Base-by-base conservation (phyloP, 305 asterid genomes). In the Fraxinus albicans region DNA sequence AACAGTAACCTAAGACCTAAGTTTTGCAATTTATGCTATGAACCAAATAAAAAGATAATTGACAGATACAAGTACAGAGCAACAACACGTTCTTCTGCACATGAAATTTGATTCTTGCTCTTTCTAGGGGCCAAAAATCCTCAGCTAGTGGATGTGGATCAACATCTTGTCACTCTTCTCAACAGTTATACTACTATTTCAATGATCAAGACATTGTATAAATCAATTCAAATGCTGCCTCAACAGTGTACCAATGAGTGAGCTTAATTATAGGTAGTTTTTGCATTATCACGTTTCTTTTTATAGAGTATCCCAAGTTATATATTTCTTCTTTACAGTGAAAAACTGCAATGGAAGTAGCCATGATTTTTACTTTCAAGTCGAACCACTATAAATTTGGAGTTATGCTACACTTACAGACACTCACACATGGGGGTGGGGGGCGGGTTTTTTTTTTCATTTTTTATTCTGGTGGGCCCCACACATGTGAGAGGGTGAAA, bases 31-130 rank as follows among this genome's bases (percentile, higher is more conserved):
- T 69, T 69, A 34, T 69, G 75, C 75, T 12, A 69, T 25, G 21
- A 27, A 27, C 19, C 38, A 69, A 27, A 69, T 47, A 47, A 47
- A 47, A 47, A 3, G 15, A 47, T 47, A 47, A 47, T 47, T 47
- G 58, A 47, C 4, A 47, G 58, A 47, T 47, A 47, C 19, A 69
- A 25, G 75, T 10, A 25, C 8, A 29, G 17, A 69, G 36, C 19
- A 69, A 27, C 75, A 69, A 69, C 75, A 27, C 75, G 75, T 69
- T 69, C 38, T 69, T 69, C 75, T 69, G 75, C 75, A 10, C 75
- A 29, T 29, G 38, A 69, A 69, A n/a, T 69, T 69, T 69, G 75
- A 69, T 69, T 69, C 75, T 29, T 69, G 75, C 75, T 69, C 75
- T 69, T 69, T 69, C 75, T 12, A 9, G 75, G 19, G 75, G 75